These are phyloP conservation scores for Globisporangium irregulare DNA, from an alignment of 352 stramenopile species.

Conservation along the genomic window DNA sequence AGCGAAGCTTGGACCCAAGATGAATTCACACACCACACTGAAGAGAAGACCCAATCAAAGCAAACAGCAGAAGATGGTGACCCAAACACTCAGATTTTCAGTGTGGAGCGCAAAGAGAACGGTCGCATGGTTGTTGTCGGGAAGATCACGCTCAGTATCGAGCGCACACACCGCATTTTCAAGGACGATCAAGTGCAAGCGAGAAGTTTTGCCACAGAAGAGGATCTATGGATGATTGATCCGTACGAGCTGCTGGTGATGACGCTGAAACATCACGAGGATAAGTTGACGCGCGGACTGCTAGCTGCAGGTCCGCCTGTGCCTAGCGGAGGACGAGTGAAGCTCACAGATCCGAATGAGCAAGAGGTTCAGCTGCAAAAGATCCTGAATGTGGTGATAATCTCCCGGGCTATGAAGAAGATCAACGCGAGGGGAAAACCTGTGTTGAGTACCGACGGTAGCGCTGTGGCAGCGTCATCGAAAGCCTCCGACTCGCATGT, in stretches of 20 bases:
- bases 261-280: conserved; percentile 36
- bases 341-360: conserved; percentile 32
- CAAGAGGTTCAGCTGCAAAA: conserved; percentile 54
- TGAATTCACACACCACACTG: neutral
- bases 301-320: conserved; percentile 31
- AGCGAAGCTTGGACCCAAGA: conserved; percentile 16
- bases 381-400: conserved; percentile 42
- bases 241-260: conserved; percentile 41
- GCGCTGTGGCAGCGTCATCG: neutral
- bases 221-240: conserved; percentile 48
- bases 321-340: conserved; percentile 20
- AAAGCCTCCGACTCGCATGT: neutral
- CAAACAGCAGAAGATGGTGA: neutral
- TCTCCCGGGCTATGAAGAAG: conserved; percentile 36
- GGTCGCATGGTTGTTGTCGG: conserved; percentile 31
- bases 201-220: conserved; percentile 26
- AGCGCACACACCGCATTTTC: conserved; percentile 23
- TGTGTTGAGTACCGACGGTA: neutral
- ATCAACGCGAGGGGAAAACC: conserved; percentile 24
- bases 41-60: neutral
- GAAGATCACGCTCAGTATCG: conserved; percentile 44
- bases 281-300: conserved; percentile 45
- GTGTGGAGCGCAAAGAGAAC: conserved; percentile 26
- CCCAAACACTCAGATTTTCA: conserved; percentile 20
- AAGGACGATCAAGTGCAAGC: conserved; percentile 28